Base-by-base conservation (phyloP, 331 rosid genomes). In the Stylosanthes scabra region DNA sequence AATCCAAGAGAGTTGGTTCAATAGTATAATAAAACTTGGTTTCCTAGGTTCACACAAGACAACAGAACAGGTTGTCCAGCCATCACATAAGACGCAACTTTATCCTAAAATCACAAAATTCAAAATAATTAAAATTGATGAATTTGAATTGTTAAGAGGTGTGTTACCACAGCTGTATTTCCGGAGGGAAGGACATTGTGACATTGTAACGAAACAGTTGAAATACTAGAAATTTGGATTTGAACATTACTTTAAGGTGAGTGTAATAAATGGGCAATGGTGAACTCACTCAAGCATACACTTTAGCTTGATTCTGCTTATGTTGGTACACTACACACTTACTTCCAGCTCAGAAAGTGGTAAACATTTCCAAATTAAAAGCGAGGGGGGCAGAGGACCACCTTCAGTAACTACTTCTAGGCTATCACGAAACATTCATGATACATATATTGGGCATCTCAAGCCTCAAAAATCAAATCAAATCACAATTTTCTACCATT, bases 321-420 rank as follows among this genome's bases (percentile, higher is more conserved):
- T n/a, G n/a, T n/a, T n/a, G n/a, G n/a, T n/a, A 4, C 31, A 51
- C 42, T 49, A 6, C 27, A 44, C n/a, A 47, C 49, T 39, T 15
- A 51, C 42, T 31, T 42, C 56, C 40, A 49, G 52, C 60, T 59
- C 66, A 55, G 52, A 59, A 78, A 59, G 65, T 12, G 50, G 41
- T 73, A 71, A 45, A 25, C 46, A 54, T 7, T 63, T 13, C 72
- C 60, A 65, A 55, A 52, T 81, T 14, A 6, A 73, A 64, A 46
- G 72, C 78, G 2, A n/a, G n/a, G 8, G 27, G 63, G 6, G 52
- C 2, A 27, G 54, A 51, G 81, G 83, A 69, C 83, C 81, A 78
- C 71, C 16, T 63, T 63, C 39, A 69, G 58, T 69, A 63, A 62
- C 63, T 47, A 37, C 3, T 31, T 31, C 37, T 31, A 31, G 2